phyloP scores from a whole-genome alignment of 2,329 filamentous ascomycete species.

The Coniochaeta sp. region DNA sequence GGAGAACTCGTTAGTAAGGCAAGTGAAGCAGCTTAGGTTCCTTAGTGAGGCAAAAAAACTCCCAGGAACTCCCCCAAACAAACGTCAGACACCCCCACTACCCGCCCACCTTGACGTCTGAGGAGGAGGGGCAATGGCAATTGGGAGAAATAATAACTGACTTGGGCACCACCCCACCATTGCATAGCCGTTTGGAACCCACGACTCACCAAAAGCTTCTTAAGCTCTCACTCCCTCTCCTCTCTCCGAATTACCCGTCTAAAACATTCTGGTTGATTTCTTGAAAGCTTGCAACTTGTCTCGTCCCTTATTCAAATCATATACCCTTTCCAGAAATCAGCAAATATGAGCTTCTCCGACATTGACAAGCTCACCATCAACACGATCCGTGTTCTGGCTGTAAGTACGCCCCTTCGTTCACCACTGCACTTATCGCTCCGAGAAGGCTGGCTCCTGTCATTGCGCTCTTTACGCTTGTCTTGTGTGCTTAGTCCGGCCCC shows the following conservation, averaged over 20 bases:
- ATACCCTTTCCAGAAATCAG: slow-evolving; percentile 16
- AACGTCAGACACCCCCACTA: not conserved
- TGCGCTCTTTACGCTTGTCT: not conserved
- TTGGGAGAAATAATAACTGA: slow-evolving; percentile 11
- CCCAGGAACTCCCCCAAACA: not conserved
- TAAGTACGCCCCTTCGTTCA: slow-evolving; percentile 46
- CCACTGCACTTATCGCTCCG: not conserved
- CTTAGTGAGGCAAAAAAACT: not conserved
- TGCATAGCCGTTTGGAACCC: slow-evolving; percentile 1
- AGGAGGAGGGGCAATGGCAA: not conserved
- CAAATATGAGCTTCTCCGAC: slow-evolving; percentile 81
- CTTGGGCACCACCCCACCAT: slow-evolving; percentile 12
- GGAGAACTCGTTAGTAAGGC: too few species aligned
- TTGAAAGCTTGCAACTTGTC: not conserved
- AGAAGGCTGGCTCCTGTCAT: not conserved
- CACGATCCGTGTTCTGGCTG: slow-evolving; percentile 93
- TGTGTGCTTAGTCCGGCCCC: not conserved
- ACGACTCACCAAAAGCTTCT: slow-evolving; percentile 5
- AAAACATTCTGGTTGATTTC: not conserved
- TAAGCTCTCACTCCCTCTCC: not conserved
- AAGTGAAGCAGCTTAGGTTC: not conserved
- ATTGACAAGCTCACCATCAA: slow-evolving; percentile 89
- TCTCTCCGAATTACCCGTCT: not conserved
- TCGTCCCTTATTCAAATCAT: slow-evolving; percentile 3
- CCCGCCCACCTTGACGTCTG: not conserved